Evolutionary conservation across 306 rosid genomes (phyloP), one percentile per base, ranked within the genome.

Genomic region (Ochetophila trinervis): DNA sequence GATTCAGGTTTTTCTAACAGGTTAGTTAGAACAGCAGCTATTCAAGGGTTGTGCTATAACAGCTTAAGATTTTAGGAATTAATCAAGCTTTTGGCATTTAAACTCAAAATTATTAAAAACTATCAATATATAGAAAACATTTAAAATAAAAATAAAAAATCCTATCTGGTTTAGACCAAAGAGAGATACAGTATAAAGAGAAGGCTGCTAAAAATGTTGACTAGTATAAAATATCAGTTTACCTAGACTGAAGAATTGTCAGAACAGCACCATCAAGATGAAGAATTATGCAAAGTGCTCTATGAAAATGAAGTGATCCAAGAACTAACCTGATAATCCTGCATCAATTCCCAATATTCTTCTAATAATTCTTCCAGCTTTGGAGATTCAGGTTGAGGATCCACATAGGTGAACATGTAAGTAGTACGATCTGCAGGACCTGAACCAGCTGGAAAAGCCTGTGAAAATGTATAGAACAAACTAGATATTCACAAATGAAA

Each of bases 361-460:
- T 92, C 98, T 68, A 92, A 79, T 47, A 92, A 42, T 64, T 89
- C 94, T 80, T 93, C 97, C 56, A 93, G 54, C 70, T 68, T 84
- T 5, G 97, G 97, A 8, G 97, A 88, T 66, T 76, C 85, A 15
- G 89, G 95, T 80, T 83, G 89, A 77, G 97, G 94, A 72, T 90
- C 88, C 54, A 87, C 80, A 54, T 93, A 93, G 65, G 98, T 89
- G 78, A 93, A 93, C 95, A 93, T 80, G 55, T 89, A 93, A 37
- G 91, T 93, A 11, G 98, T 93, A 42, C 97, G 95, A 78, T 93
- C 98, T 53, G 22, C 63, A 62, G 97, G 94, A 72, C 96, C 95
- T 1, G 98, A 87, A 57, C 95, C 98, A 40, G 98, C 88, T 57
- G 97, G 97, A 81, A 93, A 93, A 60, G 98, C 98, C 97, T 93